Conservation (phyloP, 2,329 filamentous ascomycete genomes). For the Colletotrichum kahawae region DNA sequence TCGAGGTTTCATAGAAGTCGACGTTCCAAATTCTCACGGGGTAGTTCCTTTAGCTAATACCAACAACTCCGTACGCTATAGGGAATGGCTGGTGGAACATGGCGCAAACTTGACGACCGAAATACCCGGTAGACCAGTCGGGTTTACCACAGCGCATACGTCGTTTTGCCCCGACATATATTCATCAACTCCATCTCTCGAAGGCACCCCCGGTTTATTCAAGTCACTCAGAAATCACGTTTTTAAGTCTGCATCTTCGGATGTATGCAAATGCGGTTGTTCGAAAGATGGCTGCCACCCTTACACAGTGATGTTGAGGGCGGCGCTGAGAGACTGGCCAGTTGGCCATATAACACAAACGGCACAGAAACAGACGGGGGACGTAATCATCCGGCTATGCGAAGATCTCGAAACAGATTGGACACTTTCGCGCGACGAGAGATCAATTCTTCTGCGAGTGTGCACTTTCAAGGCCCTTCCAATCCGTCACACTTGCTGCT, state of each 20-base stretch:
- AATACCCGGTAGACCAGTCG: not conserved
- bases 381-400: not conserved
- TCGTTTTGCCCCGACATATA: not conserved
- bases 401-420: not conserved
- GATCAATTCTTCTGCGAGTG: not conserved
- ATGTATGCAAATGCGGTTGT: not conserved
- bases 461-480: not conserved
- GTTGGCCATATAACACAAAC: not conserved
- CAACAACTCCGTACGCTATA: rapidly evolving
- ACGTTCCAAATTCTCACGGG: not conserved
- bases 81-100: not conserved
- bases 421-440: not conserved
- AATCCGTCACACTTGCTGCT: not conserved
- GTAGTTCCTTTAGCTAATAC: rapidly evolving
- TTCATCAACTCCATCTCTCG: no score
- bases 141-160: not conserved
- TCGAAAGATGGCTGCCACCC: not conserved
- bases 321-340: not conserved
- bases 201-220: no score
- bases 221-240: not conserved
- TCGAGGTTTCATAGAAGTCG: not conserved
- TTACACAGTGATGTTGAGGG: not conserved
- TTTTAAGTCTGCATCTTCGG: not conserved
- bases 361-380: not conserved
- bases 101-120: not conserved